Percentiles rank a stretch among this genome's conserved stretches.
These are phyloP conservation scores for Yamadazyma songkhlaensis DNA, from an alignment of 1,139 yeast species.

Conservation along the genomic window DNA sequence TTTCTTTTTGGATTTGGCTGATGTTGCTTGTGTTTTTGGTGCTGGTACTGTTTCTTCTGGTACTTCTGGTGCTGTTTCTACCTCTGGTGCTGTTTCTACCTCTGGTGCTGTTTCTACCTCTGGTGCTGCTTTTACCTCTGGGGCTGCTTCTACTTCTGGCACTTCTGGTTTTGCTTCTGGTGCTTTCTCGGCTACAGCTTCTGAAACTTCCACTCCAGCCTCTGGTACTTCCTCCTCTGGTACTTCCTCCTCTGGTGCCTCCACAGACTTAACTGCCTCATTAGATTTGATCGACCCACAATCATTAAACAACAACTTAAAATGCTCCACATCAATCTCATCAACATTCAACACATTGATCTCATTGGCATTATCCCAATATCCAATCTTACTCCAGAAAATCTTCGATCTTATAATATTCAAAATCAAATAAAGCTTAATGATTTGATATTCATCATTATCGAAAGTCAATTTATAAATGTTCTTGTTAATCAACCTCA, in stretches of 20 bases:
- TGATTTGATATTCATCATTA: slow-evolving; percentile 25
- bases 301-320: slow-evolving; percentile 13
- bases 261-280: slow-evolving; percentile 9
- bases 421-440: slow-evolving; percentile 25
- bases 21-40: background rate
- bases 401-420: slow-evolving; percentile 43
- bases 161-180: background rate
- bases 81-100: slow-evolving; percentile 4
- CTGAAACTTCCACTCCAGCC: too few relatives aligned
- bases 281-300: slow-evolving; percentile 7
- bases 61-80: slow-evolving; percentile 1
- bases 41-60: background rate
- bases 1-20: background rate
- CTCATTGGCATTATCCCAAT: slow-evolving; percentile 47
- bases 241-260: too few relatives aligned
- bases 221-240: too few relatives aligned
- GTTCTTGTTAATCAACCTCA: slow-evolving; percentile 60
- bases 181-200: background rate
- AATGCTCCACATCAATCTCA: slow-evolving; percentile 24
- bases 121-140: background rate
- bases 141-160: slow-evolving; percentile 1
- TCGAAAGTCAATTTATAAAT: slow-evolving; percentile 30
- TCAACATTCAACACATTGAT: slow-evolving; percentile 29
- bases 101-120: background rate
- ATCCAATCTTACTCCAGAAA: slow-evolving; percentile 85